A percentile compares a stretch with the other conserved stretches of the same genome.
These are phyloP conservation scores for Xylaria sp. DNA, from an alignment of 2,329 filamentous ascomycete genomes.

Conservation along the genomic window DNA sequence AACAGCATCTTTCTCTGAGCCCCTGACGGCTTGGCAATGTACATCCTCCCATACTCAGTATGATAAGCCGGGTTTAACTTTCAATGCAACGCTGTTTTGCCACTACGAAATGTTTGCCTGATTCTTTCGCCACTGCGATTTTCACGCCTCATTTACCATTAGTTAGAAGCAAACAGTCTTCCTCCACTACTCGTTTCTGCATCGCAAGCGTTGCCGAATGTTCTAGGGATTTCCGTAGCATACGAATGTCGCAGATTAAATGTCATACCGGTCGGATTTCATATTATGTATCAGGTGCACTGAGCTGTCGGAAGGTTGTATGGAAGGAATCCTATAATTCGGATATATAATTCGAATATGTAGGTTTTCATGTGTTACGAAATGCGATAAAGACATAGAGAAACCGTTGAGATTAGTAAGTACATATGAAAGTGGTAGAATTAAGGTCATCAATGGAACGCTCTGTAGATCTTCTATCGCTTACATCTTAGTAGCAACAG, in stretches of 20 bases:
- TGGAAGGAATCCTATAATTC: background rate
- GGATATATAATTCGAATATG: conserved; percentile 14
- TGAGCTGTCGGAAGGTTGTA: background rate
- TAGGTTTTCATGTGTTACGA: conserved; percentile 13
- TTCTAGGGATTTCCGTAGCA: background rate
- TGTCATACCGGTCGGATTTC: background rate
- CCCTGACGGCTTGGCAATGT: conserved; percentile 2
- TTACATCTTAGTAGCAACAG: background rate
- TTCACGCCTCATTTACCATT: conserved; percentile 7
- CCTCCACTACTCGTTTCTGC: background rate
- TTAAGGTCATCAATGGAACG: conserved; percentile 9
- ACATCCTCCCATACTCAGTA: background rate
- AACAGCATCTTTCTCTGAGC: background rate
- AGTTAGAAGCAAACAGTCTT: background rate
- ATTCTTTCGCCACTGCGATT: background rate
- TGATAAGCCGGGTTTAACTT: background rate
- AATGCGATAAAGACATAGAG: conserved; percentile 16
- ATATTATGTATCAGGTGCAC: background rate
- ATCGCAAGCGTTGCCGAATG: background rate
- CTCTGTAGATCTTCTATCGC: conserved; percentile 4
- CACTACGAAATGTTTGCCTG: background rate
- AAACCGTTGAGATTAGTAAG: background rate
- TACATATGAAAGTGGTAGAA: background rate
- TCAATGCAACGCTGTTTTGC: background rate
- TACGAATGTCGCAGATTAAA: background rate